phyloP scores from a whole-genome alignment of 2,329 filamentous ascomycete genomes.

The Aspergillaceae sp. region DNA sequence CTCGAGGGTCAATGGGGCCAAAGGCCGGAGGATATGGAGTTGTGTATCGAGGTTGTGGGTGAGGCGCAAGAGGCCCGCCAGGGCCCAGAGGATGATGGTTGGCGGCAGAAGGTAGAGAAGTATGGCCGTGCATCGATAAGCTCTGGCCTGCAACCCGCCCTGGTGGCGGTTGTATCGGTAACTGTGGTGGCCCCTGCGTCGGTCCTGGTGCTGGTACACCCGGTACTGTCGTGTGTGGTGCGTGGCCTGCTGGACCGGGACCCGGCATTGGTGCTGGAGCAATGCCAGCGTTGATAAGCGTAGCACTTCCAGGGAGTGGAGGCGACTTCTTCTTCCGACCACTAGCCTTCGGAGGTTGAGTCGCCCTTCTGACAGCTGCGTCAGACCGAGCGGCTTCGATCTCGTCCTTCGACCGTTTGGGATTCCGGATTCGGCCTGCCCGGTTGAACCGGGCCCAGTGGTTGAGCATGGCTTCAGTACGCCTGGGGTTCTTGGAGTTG shows the following conservation, averaged over 20 bases:
- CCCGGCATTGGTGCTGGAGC: conserved; percentile 10
- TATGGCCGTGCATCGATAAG: background rate
- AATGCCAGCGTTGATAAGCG: conserved; percentile 5
- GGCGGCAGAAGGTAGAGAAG: background rate
- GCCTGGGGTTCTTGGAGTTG: conserved; percentile 37
- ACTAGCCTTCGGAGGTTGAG: conserved; percentile 16
- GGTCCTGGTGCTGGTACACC: background rate
- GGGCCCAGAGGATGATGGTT: conserved; percentile 1
- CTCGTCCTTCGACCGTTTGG: conserved; percentile 37
- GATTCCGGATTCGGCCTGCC: conserved; percentile 36
- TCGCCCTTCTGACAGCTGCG: conserved; percentile 19
- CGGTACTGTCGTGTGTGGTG: conserved; percentile 1
- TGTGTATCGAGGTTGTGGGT: conserved; percentile 7
- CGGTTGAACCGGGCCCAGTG: conserved; percentile 38
- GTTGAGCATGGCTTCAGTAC: conserved; percentile 38
- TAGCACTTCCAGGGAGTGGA: background rate
- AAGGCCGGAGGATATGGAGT: conserved; percentile 16
- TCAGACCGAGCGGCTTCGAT: conserved; percentile 33
- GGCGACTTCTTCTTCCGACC: conserved; percentile 19
- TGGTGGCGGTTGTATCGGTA: background rate
- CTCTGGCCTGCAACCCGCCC: background rate
- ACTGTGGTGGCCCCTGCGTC: background rate
- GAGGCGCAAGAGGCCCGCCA: conserved; percentile 7
- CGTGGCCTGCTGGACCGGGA: background rate
- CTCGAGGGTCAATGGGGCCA: conserved; percentile 20